These are phyloP conservation scores for Ottelia alismoides DNA, from an alignment of 106 monocot genomes.

Conservation along the genomic window DNA sequence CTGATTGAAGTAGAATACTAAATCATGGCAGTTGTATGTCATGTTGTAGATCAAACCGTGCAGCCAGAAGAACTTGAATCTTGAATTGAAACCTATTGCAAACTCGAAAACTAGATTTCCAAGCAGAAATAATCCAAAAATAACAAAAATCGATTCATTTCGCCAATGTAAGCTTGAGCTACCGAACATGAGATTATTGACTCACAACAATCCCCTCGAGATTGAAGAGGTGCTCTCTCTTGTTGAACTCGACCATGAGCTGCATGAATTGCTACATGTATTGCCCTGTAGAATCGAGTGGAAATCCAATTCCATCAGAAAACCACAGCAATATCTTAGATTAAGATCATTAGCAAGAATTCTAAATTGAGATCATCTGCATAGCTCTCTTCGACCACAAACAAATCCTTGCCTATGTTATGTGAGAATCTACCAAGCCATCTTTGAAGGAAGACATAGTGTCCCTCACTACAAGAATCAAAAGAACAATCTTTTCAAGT, in stretches of 20 bases:
- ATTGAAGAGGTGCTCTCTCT: slow-evolving; percentile 7
- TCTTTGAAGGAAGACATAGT: slow-evolving; percentile 17
- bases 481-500: too few species aligned
- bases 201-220: slow-evolving; percentile 17
- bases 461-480: slow-evolving; percentile 10
- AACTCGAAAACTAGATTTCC: slow-evolving; percentile 15
- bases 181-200: background rate
- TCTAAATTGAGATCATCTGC: slow-evolving; percentile 2
- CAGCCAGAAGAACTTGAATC: slow-evolving; percentile 9
- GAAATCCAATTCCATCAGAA: too few species aligned
- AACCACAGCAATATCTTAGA: too few species aligned
- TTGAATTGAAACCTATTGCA: background rate
- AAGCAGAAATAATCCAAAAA: slow-evolving; percentile 5
- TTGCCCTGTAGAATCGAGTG: slow-evolving; percentile 5
- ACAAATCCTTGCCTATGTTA: slow-evolving; percentile 18
- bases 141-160: background rate
- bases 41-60: slow-evolving; percentile 15
- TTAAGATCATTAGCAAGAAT: too few species aligned
- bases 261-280: slow-evolving; percentile 16
- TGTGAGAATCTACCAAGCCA: slow-evolving; percentile 32
- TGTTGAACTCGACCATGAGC: slow-evolving; percentile 3
- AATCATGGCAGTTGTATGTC: too few species aligned
- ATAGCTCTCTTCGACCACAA: slow-evolving; percentile 34
- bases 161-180: too few species aligned
- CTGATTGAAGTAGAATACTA: too few species aligned